Evolutionary conservation across 2,329 filamentous ascomycete genomes (phyloP).

Genomic region (Periconia macrospinosa): DNA sequence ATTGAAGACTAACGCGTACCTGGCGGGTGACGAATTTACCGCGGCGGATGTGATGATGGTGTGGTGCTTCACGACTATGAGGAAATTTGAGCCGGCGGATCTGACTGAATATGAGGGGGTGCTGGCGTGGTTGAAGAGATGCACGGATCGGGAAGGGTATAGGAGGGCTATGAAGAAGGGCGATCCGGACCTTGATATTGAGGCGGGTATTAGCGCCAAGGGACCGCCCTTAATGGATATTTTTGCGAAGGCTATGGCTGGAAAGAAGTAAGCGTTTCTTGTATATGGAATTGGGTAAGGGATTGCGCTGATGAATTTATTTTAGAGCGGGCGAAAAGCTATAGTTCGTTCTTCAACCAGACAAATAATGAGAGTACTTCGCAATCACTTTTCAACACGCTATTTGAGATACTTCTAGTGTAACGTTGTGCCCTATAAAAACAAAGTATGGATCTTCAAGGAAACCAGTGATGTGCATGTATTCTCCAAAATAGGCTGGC

Average conservation of each 20-base stretch:
- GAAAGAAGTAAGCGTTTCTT: slow-evolving; percentile 20
- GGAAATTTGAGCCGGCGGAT: slow-evolving; percentile 53
- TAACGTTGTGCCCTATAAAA: too few relatives aligned
- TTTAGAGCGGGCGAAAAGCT: neutral
- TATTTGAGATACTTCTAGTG: too few relatives aligned
- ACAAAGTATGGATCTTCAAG: too few relatives aligned
- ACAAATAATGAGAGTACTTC: too few relatives aligned
- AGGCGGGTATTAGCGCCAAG: slow-evolving; percentile 29
- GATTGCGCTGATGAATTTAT: neutral
- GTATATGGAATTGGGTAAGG: neutral
- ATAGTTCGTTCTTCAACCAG: neutral
- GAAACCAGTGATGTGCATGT: too few relatives aligned
- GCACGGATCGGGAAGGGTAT: slow-evolving; percentile 32
- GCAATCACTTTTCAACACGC: too few relatives aligned
- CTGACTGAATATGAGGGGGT: slow-evolving; percentile 35
- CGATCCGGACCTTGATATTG: slow-evolving; percentile 50
- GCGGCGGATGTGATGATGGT: slow-evolving; percentile 68
- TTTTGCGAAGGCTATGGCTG: slow-evolving; percentile 24
- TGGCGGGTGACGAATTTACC: slow-evolving; percentile 65
- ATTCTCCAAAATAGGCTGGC: too few relatives aligned
- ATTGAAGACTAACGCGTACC: slow-evolving; percentile 48
- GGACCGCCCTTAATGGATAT: slow-evolving; percentile 22
- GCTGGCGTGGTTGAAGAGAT: slow-evolving; percentile 30
- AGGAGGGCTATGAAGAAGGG: slow-evolving; percentile 58
- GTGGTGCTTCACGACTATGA: slow-evolving; percentile 63